These are phyloP conservation scores for Pterulicium gracile DNA, from an alignment of 1,284 basidiomycete genomes.

Conservation along the genomic window DNA sequence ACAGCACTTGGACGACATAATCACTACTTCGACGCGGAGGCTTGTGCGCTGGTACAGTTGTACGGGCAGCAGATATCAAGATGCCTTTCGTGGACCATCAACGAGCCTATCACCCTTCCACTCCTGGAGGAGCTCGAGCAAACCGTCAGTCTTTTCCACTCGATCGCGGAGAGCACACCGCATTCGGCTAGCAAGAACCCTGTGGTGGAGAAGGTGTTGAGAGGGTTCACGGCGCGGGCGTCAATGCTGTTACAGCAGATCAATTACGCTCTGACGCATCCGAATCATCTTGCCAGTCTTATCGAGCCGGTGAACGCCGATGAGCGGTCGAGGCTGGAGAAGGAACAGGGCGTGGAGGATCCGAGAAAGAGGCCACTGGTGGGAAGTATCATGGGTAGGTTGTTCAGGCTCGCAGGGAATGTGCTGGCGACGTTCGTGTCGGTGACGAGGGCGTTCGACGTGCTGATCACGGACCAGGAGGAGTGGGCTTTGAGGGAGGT, in stretches of 20 bases:
- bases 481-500: slow-evolving; percentile 63
- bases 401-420: slow-evolving; percentile 61
- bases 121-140: slow-evolving; percentile 76
- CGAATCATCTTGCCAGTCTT: slow-evolving; percentile 73
- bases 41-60: slow-evolving; percentile 77
- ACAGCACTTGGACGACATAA: slow-evolving; percentile 56
- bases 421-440: slow-evolving; percentile 61
- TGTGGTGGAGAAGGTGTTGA: slow-evolving; percentile 49
- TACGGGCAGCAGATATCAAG: slow-evolving; percentile 74
- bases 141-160: slow-evolving; percentile 64
- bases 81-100: slow-evolving; percentile 72
- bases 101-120: slow-evolving; percentile 60
- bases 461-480: slow-evolving; percentile 54
- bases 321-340: slow-evolving; percentile 61
- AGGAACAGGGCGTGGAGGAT: slow-evolving; percentile 42
- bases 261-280: slow-evolving; percentile 85
- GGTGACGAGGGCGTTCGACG: slow-evolving; percentile 59
- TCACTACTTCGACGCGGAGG: slow-evolving; percentile 81
- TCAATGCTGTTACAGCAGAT: slow-evolving; percentile 77
- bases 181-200: slow-evolving; percentile 31
- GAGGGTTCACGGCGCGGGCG: slow-evolving; percentile 54
- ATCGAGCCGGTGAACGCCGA: slow-evolving; percentile 73
- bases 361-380: slow-evolving; percentile 59
- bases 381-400: slow-evolving; percentile 53
- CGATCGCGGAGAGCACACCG: slow-evolving; percentile 48